phyloP scores from a whole-genome alignment of 352 stramenopile genomes.

The Nothophytophthora sp. region DNA sequence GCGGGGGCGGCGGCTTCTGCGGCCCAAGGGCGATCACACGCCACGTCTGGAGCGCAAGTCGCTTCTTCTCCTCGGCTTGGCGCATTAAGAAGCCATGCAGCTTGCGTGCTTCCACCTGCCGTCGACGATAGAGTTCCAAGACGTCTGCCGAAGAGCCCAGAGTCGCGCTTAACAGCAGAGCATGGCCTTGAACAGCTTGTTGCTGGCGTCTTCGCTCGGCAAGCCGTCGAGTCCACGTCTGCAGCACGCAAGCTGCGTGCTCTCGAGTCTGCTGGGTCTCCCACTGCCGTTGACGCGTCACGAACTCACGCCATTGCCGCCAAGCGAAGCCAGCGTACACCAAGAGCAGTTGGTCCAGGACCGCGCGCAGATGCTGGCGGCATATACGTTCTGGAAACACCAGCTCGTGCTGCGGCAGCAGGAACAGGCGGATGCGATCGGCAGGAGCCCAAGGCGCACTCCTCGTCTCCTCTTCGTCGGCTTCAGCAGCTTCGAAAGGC shows the following conservation, averaged over 20 bases:
- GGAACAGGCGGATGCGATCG: slow-evolving; percentile 49
- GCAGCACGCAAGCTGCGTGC: slow-evolving; percentile 26
- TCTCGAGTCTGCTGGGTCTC: slow-evolving; percentile 30
- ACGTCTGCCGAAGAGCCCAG: slow-evolving; percentile 37
- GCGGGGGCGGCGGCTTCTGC: slow-evolving; percentile 11
- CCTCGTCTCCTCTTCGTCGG: too few relatives aligned
- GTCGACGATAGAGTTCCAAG: slow-evolving; percentile 43
- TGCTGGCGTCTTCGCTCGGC: slow-evolving; percentile 12
- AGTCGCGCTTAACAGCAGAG: slow-evolving; percentile 2
- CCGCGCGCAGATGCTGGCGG: slow-evolving; percentile 34
- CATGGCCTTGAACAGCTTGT: slow-evolving; percentile 14
- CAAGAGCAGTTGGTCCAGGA: slow-evolving; percentile 65
- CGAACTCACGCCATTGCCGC: slow-evolving; percentile 47
- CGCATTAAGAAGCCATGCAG: slow-evolving; percentile 41
- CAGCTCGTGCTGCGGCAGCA: slow-evolving; percentile 47
- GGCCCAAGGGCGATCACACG: slow-evolving; percentile 18
- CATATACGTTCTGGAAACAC: slow-evolving; percentile 41
- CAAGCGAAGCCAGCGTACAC: slow-evolving; percentile 68
- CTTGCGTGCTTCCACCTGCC: slow-evolving; percentile 43
- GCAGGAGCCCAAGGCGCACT: slow-evolving; percentile 44
- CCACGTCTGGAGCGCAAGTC: slow-evolving; percentile 31
- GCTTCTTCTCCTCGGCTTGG: slow-evolving; percentile 34
- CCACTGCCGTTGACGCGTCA: slow-evolving; percentile 33
- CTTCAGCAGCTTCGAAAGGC: slow-evolving; percentile 12
- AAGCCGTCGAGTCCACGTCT: slow-evolving; percentile 44